A percentile compares a stretch with the other conserved stretches of the same genome.
phyloP scores from a whole-genome alignment of 2,329 filamentous ascomycete species.

The Mollisia scopiformis region DNA sequence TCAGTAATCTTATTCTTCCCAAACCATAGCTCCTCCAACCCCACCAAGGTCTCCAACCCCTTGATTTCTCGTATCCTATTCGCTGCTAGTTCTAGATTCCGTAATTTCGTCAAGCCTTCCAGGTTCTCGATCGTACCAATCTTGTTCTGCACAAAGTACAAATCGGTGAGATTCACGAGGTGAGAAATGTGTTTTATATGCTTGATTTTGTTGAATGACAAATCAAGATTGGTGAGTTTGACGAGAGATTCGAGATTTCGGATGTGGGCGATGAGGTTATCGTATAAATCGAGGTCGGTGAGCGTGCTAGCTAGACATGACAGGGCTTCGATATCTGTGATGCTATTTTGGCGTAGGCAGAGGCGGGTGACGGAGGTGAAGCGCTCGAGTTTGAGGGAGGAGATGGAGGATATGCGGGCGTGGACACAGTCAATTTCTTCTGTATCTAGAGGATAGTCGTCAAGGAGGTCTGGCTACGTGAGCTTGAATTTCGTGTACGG shows the following conservation, averaged over 20 bases:
- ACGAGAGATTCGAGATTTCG: slow-evolving; percentile 79
- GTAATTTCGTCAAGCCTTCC: slow-evolving; percentile 72
- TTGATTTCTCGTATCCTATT: slow-evolving; percentile 90
- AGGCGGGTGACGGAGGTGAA: slow-evolving; percentile 77
- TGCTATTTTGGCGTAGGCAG: slow-evolving; percentile 91
- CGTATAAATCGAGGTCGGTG: slow-evolving; percentile 90
- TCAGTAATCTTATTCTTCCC: slow-evolving; percentile 96
- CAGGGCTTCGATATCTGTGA: slow-evolving; percentile 79
- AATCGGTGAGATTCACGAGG: slow-evolving; percentile 75
- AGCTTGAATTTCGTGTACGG: background rate
- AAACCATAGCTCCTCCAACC: slow-evolving; percentile 87
- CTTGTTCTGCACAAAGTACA: slow-evolving; percentile 95
- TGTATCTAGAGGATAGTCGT: slow-evolving; percentile 60
- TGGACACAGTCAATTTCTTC: slow-evolving; percentile 92
- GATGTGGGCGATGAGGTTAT: slow-evolving; percentile 90
- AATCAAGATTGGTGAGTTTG: slow-evolving; percentile 78
- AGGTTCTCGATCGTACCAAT: slow-evolving; percentile 86
- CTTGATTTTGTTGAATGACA: slow-evolving; percentile 99
- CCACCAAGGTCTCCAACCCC: slow-evolving; percentile 77
- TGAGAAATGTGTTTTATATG: slow-evolving; percentile 90
- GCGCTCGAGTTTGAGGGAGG: slow-evolving; percentile 77
- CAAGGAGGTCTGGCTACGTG: slow-evolving; percentile 55
- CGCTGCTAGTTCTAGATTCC: slow-evolving; percentile 86
- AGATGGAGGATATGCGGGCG: slow-evolving; percentile 78
- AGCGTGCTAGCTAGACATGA: slow-evolving; percentile 66